These are phyloP conservation scores for Lasiodiplodia hormozganensis DNA, from an alignment of 2,329 filamentous ascomycete genomes.

Conservation along the genomic window DNA sequence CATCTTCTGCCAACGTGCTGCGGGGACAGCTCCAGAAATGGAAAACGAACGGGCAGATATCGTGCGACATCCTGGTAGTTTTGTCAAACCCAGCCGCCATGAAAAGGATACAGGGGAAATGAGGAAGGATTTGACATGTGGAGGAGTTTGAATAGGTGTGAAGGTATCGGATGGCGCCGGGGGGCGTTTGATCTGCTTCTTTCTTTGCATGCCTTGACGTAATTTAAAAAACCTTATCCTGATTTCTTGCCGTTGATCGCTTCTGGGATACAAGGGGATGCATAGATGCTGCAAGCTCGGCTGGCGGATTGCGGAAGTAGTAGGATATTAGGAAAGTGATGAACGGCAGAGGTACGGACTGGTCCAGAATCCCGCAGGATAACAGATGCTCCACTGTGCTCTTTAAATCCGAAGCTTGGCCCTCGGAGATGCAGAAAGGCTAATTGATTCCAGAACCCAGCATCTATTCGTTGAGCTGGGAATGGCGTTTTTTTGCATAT, in stretches of 20 bases:
- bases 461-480: not conserved
- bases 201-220: not conserved
- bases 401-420: not conserved
- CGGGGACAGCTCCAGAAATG: no score
- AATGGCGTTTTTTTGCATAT: not conserved
- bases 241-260: slow-evolving; percentile 10
- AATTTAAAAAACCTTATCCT: slow-evolving; percentile 1
- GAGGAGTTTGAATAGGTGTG: not conserved
- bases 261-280: not conserved
- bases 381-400: not conserved
- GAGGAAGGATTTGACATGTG: not conserved
- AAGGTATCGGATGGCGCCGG: not conserved
- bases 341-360: not conserved
- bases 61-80: not conserved
- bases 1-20: no score
- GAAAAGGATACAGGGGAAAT: not conserved
- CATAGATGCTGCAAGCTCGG: not conserved
- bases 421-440: not conserved
- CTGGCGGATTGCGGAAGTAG: not conserved
- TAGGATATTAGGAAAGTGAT: not conserved
- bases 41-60: no score
- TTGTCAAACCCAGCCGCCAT: not conserved
- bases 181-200: not conserved
- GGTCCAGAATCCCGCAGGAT: not conserved
- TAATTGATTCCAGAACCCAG: not conserved